Conservation (phyloP, 352 stramenopile species). For the Phytopythium delawarense region DNA sequence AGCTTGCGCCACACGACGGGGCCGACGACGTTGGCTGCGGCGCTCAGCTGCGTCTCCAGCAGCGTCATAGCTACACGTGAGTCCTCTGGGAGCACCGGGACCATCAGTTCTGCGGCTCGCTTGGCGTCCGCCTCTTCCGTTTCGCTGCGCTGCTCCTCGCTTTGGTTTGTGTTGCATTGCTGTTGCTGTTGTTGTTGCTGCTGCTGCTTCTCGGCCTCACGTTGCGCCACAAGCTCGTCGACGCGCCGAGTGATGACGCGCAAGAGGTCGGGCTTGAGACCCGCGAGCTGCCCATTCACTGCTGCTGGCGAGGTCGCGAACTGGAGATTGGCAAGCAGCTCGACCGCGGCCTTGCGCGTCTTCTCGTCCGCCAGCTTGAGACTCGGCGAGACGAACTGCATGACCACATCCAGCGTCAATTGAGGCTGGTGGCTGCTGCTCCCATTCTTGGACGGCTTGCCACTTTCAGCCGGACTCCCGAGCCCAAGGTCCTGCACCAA, state of each 20-base stretch:
- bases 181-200: slow-evolving; percentile 14
- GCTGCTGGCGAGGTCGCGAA: slow-evolving; percentile 20
- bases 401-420: slow-evolving; percentile 54
- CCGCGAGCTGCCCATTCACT: slow-evolving; percentile 35
- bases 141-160: slow-evolving; percentile 22
- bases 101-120: slow-evolving; percentile 20
- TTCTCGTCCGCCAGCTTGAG: slow-evolving; percentile 78
- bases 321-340: slow-evolving; percentile 66
- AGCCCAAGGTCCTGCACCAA: slow-evolving; percentile 55
- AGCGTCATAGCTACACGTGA: slow-evolving; percentile 32
- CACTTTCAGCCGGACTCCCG: slow-evolving; percentile 6
- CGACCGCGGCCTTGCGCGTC: slow-evolving; percentile 59
- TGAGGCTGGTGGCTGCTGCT: slow-evolving; percentile 7
- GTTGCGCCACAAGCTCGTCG: slow-evolving; percentile 55
- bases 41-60: slow-evolving; percentile 31
- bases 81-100: slow-evolving; percentile 50
- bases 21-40: slow-evolving; percentile 46
- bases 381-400: slow-evolving; percentile 67
- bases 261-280: slow-evolving; percentile 73
- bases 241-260: slow-evolving; percentile 69
- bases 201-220: slow-evolving; percentile 25
- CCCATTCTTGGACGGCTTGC: not conserved
- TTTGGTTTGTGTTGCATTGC: slow-evolving; percentile 36
- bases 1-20: slow-evolving; percentile 75
- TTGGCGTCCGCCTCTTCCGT: slow-evolving; percentile 24